phyloP scores from a whole-genome alignment of 108 stramenopile species.

The Pelagomonas calceolata region DNA sequence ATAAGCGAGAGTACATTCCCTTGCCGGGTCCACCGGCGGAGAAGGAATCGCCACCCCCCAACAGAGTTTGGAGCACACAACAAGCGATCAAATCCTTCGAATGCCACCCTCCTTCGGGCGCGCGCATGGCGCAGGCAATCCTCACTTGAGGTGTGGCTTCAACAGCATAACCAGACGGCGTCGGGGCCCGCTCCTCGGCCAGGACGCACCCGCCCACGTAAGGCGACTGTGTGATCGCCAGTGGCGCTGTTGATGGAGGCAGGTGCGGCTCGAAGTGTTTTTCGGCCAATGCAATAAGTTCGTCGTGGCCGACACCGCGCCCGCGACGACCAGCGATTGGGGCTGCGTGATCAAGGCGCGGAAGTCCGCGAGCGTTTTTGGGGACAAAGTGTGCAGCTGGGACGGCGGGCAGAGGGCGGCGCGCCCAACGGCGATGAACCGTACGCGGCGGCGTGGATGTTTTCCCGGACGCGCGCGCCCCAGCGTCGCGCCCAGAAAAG shows the following conservation, averaged over 20 bases:
- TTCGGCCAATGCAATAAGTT: slow-evolving; percentile 64
- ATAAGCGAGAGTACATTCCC: slow-evolving; percentile 96
- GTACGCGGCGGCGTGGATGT: slow-evolving; percentile 38
- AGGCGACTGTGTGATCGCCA: neutral
- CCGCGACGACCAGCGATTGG: slow-evolving; percentile 69
- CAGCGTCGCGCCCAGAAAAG: slow-evolving; percentile 16
- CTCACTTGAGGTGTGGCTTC: slow-evolving; percentile 26
- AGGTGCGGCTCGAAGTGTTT: slow-evolving; percentile 61
- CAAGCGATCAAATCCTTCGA: slow-evolving; percentile 69
- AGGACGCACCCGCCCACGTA: neutral
- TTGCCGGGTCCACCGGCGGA: slow-evolving; percentile 99
- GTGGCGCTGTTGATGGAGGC: too few species aligned
- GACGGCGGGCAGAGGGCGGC: slow-evolving; percentile 40
- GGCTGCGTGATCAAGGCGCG: slow-evolving; percentile 56
- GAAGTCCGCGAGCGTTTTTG: slow-evolving; percentile 52
- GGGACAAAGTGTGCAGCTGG: slow-evolving; percentile 45
- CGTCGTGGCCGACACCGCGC: slow-evolving; percentile 83
- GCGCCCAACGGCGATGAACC: slow-evolving; percentile 25
- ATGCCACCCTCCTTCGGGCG: slow-evolving; percentile 87
- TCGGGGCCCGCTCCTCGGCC: slow-evolving; percentile 4
- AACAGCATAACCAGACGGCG: slow-evolving; percentile 48
- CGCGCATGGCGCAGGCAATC: slow-evolving; percentile 67
- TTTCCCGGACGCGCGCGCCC: slow-evolving; percentile 54
- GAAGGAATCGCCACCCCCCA: slow-evolving; percentile 92
- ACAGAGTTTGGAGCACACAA: slow-evolving; percentile 86